A percentile compares a stretch with the other conserved stretches of the same genome.
phyloP scores from a whole-genome alignment of 805 yeast genomes.

The Schwanniomyces sp. region DNA sequence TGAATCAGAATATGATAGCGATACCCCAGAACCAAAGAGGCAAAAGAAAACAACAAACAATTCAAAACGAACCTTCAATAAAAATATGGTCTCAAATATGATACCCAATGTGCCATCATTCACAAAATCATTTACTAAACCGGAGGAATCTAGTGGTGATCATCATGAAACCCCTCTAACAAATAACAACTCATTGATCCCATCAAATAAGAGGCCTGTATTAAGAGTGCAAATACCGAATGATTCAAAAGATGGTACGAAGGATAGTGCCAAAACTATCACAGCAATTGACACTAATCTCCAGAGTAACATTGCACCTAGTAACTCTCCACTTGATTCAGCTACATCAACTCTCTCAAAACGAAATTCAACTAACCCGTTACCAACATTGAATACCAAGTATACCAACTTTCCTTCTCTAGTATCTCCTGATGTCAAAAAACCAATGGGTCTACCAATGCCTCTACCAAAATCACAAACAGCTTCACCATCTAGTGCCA shows the following conservation, averaged over 20 bases:
- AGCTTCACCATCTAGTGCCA: constrained; percentile 37
- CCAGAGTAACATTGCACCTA: constrained; percentile 1
- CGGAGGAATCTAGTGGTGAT: constrained; percentile 8
- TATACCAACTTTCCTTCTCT: constrained; percentile 22
- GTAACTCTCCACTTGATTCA: constrained; percentile 6
- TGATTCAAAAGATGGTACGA: constrained; percentile 33
- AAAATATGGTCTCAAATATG: constrained; percentile 2
- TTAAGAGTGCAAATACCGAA: constrained; percentile 66
- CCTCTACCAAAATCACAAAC: constrained; percentile 44
- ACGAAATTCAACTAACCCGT: background rate
- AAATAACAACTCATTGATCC: background rate
- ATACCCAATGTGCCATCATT: constrained; percentile 18
- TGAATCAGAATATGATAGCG: constrained; percentile 35
- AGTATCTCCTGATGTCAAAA: constrained; percentile 28
- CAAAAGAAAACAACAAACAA: constrained; percentile 16
- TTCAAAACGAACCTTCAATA: constrained; percentile 1
- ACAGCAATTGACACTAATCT: constrained; percentile 39
- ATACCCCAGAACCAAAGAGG: constrained; percentile 35
- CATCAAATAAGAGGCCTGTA: constrained; percentile 47
- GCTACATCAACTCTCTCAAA: constrained; percentile 4
- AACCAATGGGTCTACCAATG: constrained; percentile 26
- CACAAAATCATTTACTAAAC: constrained; percentile 5
- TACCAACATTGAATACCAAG: constrained; percentile 13
- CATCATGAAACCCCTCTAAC: background rate
- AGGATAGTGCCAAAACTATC: constrained; percentile 44